Conservation (phyloP, 2,329 filamentous ascomycete genomes). For the Exserohilum rostratum region DNA sequence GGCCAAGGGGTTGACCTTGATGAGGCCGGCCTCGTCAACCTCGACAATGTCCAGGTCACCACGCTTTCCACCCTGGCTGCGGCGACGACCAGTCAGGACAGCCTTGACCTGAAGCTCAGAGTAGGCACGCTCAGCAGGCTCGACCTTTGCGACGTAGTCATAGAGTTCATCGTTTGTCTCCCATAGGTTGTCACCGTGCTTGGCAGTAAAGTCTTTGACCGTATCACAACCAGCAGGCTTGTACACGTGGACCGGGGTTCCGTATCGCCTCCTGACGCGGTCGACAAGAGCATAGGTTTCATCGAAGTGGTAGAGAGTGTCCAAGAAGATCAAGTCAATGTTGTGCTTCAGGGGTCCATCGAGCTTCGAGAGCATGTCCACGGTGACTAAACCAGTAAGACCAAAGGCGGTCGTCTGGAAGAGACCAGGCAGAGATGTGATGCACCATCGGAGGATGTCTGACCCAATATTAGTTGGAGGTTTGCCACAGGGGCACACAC, state of each 20-base stretch:
- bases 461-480: constrained; percentile 29
- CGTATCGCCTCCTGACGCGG: constrained; percentile 75
- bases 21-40: constrained; percentile 84
- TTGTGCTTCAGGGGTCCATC: constrained; percentile 63
- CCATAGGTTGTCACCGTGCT: constrained; percentile 84
- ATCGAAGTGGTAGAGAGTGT: constrained; percentile 60
- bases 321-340: constrained; percentile 60
- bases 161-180: constrained; percentile 86
- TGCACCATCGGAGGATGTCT: constrained; percentile 92
- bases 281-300: constrained; percentile 62
- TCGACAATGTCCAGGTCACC: constrained; percentile 91
- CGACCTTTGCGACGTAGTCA: constrained; percentile 97
- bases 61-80: constrained; percentile 91
- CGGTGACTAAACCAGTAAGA: constrained; percentile 58
- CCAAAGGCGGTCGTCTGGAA: constrained; percentile 63
- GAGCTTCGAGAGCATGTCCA: constrained; percentile 76
- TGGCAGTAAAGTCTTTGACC: constrained; percentile 76
- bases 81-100: constrained; percentile 87
- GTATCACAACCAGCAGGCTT: constrained; percentile 79
- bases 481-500: background rate
- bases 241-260: constrained; percentile 84
- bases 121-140: constrained; percentile 92
- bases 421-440: constrained; percentile 85
- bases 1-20: constrained; percentile 97
- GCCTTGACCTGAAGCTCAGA: constrained; percentile 84